phyloP scores from a whole-genome alignment of 768 basidiomycete genomes.

The Lepiota brunneoincarnata region DNA sequence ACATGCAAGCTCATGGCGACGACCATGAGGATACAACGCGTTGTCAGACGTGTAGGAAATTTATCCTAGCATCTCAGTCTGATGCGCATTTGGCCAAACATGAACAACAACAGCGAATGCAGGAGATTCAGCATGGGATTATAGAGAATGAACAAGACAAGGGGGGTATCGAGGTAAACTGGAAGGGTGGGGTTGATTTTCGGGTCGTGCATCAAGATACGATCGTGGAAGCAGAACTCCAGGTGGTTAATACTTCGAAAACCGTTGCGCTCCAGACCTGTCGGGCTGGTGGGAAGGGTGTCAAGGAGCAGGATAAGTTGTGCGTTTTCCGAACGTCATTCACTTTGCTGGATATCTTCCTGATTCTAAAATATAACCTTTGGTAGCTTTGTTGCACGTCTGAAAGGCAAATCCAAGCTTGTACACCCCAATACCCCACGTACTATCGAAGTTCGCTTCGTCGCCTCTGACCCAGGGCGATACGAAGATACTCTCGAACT shows the following conservation, averaged over 20 bases:
- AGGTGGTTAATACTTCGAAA: constrained; percentile 20
- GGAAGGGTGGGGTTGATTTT: constrained; percentile 42
- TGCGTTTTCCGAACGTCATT: constrained; percentile 14
- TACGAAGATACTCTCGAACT: constrained; percentile 49
- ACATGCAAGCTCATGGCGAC: not conserved
- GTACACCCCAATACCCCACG: constrained; percentile 22
- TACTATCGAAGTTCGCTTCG: constrained; percentile 28
- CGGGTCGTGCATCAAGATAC: constrained; percentile 37
- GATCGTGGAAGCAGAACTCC: constrained; percentile 25
- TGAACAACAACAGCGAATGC: constrained; percentile 24
- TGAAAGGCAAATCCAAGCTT: constrained; percentile 28
- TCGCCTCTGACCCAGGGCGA: constrained; percentile 37
- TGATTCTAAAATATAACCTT: not conserved
- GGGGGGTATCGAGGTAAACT: constrained; percentile 39
- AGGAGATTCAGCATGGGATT: constrained; percentile 28
- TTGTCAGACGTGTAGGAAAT: constrained; percentile 25
- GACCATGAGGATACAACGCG: constrained; percentile 7
- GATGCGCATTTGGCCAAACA: constrained; percentile 29
- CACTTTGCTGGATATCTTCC: not conserved
- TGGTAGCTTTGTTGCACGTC: constrained; percentile 28
- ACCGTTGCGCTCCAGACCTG: constrained; percentile 21
- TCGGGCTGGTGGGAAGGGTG: constrained; percentile 21
- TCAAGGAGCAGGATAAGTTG: constrained; percentile 22
- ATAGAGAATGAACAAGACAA: constrained; percentile 46
- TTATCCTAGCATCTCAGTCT: constrained; percentile 19